Evolutionary conservation across 73 alveolate genomes (phyloP).

Genomic region (Paramecium caudatum): DNA sequence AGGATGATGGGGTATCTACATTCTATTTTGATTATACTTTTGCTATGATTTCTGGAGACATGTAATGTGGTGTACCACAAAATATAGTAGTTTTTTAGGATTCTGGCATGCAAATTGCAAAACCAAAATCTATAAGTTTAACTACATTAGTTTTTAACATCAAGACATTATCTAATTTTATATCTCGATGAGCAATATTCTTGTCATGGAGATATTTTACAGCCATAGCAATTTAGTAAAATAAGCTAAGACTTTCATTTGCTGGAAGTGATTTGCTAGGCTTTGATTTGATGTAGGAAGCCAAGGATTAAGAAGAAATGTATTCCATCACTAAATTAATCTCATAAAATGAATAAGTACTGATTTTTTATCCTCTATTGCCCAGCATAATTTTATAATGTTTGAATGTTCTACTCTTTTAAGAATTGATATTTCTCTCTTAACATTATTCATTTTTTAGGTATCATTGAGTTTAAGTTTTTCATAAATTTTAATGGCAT

Average conservation of each 20-base stretch:
- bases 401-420: slow-evolving; percentile 91
- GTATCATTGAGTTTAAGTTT: slow-evolving; percentile 89
- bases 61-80: slow-evolving; percentile 98
- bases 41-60: slow-evolving; percentile 97
- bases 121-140: slow-evolving; percentile 90
- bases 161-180: slow-evolving; percentile 86
- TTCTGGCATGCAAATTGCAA: slow-evolving; percentile 80
- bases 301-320: slow-evolving; percentile 69
- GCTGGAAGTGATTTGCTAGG: slow-evolving; percentile 81
- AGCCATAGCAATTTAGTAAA: slow-evolving; percentile 85
- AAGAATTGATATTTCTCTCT: slow-evolving; percentile 90
- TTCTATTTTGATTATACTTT: slow-evolving; percentile 90
- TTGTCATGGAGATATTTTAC: slow-evolving; percentile 85
- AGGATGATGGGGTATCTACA: slow-evolving; percentile 73
- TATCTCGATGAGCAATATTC: slow-evolving; percentile 91
- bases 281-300: slow-evolving; percentile 73
- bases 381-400: slow-evolving; percentile 87
- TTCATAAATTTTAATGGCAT: slow-evolving; percentile 94
- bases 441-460: slow-evolving; percentile 91
- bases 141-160: slow-evolving; percentile 64
- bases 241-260: slow-evolving; percentile 79
- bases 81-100: slow-evolving; percentile 84
- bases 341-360: slow-evolving; percentile 74
- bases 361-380: slow-evolving; percentile 85
- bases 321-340: slow-evolving; percentile 90